phyloP scores from a whole-genome alignment of 2,329 filamentous ascomycete genomes.

The Fusarium sp. region DNA sequence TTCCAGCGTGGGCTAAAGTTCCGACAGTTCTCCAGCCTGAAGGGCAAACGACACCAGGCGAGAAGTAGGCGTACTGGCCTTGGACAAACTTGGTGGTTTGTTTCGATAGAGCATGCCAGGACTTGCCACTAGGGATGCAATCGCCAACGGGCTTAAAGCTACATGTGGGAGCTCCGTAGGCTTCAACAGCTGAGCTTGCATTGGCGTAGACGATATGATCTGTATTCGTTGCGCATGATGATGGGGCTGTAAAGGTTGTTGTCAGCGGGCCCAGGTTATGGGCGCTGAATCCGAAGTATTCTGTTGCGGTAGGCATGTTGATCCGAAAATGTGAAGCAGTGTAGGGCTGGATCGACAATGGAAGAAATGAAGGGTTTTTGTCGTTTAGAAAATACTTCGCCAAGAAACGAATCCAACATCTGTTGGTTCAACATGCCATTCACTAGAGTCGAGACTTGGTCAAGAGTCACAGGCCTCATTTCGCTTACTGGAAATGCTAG shows the following conservation, averaged over 20 bases:
- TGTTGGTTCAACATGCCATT: no score
- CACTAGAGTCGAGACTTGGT: no score
- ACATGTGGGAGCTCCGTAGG: conserved; percentile 25
- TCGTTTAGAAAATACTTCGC: no score
- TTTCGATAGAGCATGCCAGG: background rate
- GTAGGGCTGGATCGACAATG: background rate
- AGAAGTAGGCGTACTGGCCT: background rate
- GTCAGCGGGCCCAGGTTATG: conserved; percentile 3
- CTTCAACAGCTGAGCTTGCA: background rate
- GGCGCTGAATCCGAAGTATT: background rate
- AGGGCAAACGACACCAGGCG: conserved; percentile 37
- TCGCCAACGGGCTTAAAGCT: conserved; percentile 10
- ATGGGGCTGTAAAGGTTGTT: conserved; percentile 7
- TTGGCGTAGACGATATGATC: background rate
- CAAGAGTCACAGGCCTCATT: no score
- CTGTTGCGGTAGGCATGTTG: conserved; percentile 6
- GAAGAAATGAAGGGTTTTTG: background rate
- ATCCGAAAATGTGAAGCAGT: background rate
- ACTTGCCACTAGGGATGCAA: conserved; percentile 43
- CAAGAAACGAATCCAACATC: no score
- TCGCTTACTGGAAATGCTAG: no score
- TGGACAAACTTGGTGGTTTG: background rate
- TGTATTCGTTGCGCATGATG: background rate
- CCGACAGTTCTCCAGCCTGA: conserved; percentile 47
- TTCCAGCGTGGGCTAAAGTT: conserved; percentile 13